Conservation (phyloP, 495 filamentous ascomycete genomes). For the Lichina pygmaea region DNA sequence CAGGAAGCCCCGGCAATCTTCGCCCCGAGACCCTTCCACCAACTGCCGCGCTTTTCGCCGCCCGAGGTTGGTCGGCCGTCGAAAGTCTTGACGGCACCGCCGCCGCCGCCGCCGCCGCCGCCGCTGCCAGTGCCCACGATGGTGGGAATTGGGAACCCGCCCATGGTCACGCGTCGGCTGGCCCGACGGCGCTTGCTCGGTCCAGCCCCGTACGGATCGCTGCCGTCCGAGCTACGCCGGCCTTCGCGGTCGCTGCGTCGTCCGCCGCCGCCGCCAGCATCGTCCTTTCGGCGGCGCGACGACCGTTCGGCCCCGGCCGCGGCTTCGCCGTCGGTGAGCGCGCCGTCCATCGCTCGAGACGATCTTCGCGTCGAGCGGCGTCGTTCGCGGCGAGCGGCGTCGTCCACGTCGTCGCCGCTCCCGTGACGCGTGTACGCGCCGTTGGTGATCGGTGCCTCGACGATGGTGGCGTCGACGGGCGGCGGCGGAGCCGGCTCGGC, state of each 20-base stretch:
- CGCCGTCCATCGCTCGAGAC: not conserved
- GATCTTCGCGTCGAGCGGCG: not conserved
- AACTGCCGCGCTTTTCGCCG: not conserved
- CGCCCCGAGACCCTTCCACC: conserved; percentile 1
- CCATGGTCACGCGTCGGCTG: not conserved
- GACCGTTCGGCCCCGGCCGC: not conserved
- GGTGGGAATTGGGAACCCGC: not conserved
- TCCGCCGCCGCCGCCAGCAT: not conserved
- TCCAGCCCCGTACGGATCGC: not conserved
- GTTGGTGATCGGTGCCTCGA: conserved; percentile 19
- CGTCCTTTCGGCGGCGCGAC: not conserved
- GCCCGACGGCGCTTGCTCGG: not conserved
- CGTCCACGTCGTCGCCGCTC: not conserved
- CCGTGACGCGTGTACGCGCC: not conserved
- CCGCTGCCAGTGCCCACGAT: not conserved
- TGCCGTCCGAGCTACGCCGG: not conserved
- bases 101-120: not conserved
- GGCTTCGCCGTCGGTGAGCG: not conserved
- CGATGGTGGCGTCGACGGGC: conserved; percentile 23
- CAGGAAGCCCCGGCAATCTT: not conserved
- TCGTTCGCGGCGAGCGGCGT: conserved; percentile 1
- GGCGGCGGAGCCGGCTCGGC: conserved; percentile 30
- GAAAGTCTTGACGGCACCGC: not conserved
- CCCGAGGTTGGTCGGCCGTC: not conserved
- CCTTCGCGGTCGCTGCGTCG: not conserved